Percentiles rank a stretch among this genome's conserved stretches.
These are phyloP conservation scores for Trypanosoma melophagium DNA, from an alignment of 208 protist genomes.

Conservation along the genomic window DNA sequence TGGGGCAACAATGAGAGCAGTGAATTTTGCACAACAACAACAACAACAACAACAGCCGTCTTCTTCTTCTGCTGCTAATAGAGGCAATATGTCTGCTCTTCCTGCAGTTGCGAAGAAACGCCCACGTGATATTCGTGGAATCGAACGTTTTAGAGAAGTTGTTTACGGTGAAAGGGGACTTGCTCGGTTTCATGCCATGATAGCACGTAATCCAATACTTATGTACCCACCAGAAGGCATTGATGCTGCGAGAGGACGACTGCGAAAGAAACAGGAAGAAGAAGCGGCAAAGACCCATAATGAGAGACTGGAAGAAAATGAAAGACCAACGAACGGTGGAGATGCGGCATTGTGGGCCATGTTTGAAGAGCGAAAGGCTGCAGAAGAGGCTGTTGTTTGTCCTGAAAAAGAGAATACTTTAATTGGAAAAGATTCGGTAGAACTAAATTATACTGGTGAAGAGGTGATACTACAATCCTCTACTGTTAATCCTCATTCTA, in stretches of 20 bases:
- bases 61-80: neutral
- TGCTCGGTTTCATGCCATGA: constrained; percentile 74
- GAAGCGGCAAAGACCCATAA: neutral
- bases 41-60: constrained; percentile 13
- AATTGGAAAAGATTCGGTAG: neutral
- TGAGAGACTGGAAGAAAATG: neutral
- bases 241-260: constrained; percentile 38
- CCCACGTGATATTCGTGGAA: constrained; percentile 62
- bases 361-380: constrained; percentile 23
- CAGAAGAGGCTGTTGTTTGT: neutral
- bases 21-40: constrained; percentile 11
- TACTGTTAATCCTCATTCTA: neutral
- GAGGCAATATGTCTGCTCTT: too few relatives aligned
- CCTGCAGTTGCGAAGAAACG: constrained; percentile 56
- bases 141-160: constrained; percentile 66
- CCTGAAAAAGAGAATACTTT: neutral
- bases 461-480: neutral
- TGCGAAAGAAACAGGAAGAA: constrained; percentile 11
- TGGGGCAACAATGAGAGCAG: constrained; percentile 22
- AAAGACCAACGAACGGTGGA: neutral
- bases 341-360: constrained; percentile 15
- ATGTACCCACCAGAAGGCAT: constrained; percentile 85
- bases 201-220: constrained; percentile 58
- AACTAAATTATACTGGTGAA: constrained; percentile 2
- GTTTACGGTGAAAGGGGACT: constrained; percentile 78